Base-by-base conservation (phyloP, 805 yeast genomes). In the Kuraishia capsulata region DNA sequence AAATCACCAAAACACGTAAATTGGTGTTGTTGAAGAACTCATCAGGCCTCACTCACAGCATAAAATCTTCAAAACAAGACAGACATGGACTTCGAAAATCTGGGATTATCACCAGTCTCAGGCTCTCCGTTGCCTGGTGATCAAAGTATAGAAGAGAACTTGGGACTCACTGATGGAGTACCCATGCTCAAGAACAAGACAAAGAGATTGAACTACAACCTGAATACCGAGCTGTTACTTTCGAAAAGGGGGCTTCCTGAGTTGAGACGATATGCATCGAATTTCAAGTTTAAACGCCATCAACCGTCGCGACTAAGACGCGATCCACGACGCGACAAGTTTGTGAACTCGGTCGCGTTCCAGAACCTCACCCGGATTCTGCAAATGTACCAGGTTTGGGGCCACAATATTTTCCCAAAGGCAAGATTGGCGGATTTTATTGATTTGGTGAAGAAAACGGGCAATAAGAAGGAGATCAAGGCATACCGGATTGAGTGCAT, bases 371-470 rank as follows among this genome's bases (percentile, higher is more conserved):
- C 66, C 8, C 58, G 65, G 25, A 53, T 83, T 5, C 53, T 81
- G 5, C 67, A 67, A 23, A 64, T 71, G 28, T 83, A 81, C 53
- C 87, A 81, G 56, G 49, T 78, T 25, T 83, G 90, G 89, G 87
- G 81, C 1, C 90, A 83, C 54, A 64, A 70, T 18, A 49, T 87
- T 29, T 86, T 71, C 51, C 95, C 96, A 4, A 83, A 81, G 60
- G 86, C 92, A 13, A 78, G 74, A 44, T 84, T 88, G 46, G 64
- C 65, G 35, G 94, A 85, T 54, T 78, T 88, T 49, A 59, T 81
- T 1, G 63, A 67, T 19, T 57, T 81, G 46, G 57, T 78, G 36
- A 64, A 69, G 30, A 58, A 65, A 13, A 65, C 76, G 31, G 79
- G 83, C 11, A 57, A 55, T 4, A 58, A 70, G 18, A 56, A 62